These are phyloP conservation scores for Rhodotorula sp. DNA, from an alignment of 1,284 basidiomycete genomes.

Conservation along the genomic window DNA sequence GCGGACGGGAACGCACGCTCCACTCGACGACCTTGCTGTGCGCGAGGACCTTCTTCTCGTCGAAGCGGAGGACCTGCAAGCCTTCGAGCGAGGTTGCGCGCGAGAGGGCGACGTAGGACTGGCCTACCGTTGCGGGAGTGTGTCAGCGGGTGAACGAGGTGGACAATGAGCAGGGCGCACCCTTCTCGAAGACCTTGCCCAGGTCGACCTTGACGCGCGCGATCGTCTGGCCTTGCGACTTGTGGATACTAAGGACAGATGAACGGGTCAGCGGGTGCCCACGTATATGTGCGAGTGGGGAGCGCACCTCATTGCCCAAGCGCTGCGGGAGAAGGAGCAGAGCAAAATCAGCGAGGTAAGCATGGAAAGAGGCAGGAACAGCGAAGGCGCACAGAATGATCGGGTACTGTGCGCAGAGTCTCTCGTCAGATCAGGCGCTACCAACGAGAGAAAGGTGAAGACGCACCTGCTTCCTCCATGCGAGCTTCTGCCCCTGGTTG, in stretches of 20 bases:
- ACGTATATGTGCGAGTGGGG: too few species aligned
- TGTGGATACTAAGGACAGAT: conserved; percentile 94
- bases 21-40: conserved; percentile 47
- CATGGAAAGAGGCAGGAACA: neutral
- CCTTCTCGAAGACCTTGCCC: conserved; percentile 72
- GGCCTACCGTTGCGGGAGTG: conserved; percentile 57
- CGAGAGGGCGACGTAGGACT: conserved; percentile 87
- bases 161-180: conserved; percentile 49
- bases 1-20: conserved; percentile 33
- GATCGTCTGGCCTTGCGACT: conserved; percentile 67
- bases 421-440: neutral
- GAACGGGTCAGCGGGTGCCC: conserved; percentile 71
- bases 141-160: neutral
- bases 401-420: conserved; percentile 23
- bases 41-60: conserved; percentile 67
- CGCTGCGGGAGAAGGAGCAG: conserved; percentile 17
- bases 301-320: conserved; percentile 41
- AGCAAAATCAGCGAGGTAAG: neutral
- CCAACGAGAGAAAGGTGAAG: too few species aligned
- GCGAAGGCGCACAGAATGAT: conserved; percentile 14
- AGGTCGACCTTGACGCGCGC: conserved; percentile 72
- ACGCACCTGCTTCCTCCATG: conserved; percentile 49
- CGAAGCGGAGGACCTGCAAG: conserved; percentile 85
- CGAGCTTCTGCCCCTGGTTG: conserved; percentile 71
- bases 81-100: conserved; percentile 90